Conservation (phyloP, 2,329 filamentous ascomycete genomes). For the Verruconis gallopava region DNA sequence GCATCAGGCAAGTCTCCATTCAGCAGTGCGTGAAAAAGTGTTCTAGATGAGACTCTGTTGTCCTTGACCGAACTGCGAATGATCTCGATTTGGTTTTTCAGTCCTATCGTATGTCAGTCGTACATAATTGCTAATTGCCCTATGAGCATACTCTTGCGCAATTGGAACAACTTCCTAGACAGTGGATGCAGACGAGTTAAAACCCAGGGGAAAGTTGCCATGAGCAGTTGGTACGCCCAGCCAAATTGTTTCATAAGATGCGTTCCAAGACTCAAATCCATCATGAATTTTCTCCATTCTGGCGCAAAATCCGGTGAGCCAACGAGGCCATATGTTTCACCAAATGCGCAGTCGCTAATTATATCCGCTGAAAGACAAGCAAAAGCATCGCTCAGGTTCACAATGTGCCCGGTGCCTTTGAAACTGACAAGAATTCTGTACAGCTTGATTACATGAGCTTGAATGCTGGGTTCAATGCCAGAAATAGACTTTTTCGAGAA, state of each 20-base stretch:
- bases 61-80: background rate
- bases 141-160: constrained; percentile 15
- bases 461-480: constrained; percentile 15
- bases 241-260: constrained; percentile 19
- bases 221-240: constrained; percentile 12
- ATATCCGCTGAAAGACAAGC: constrained; percentile 14
- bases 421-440: background rate
- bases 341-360: constrained; percentile 16
- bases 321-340: constrained; percentile 15
- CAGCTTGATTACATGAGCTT: constrained; percentile 9
- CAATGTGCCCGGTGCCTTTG: background rate
- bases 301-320: constrained; percentile 14
- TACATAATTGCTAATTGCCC: constrained; percentile 11
- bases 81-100: constrained; percentile 14
- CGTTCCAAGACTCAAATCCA: constrained; percentile 16
- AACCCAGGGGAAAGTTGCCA: constrained; percentile 13
- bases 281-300: constrained; percentile 10
- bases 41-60: background rate
- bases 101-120: background rate
- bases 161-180: constrained; percentile 15
- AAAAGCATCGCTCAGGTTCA: constrained; percentile 11
- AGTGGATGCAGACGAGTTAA: constrained; percentile 17
- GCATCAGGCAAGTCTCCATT: constrained; percentile 10
- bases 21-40: constrained; percentile 10
- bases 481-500: constrained; percentile 20